Base-by-base conservation (phyloP, 2,329 filamentous ascomycete genomes). In the Mariannaea elegans region DNA sequence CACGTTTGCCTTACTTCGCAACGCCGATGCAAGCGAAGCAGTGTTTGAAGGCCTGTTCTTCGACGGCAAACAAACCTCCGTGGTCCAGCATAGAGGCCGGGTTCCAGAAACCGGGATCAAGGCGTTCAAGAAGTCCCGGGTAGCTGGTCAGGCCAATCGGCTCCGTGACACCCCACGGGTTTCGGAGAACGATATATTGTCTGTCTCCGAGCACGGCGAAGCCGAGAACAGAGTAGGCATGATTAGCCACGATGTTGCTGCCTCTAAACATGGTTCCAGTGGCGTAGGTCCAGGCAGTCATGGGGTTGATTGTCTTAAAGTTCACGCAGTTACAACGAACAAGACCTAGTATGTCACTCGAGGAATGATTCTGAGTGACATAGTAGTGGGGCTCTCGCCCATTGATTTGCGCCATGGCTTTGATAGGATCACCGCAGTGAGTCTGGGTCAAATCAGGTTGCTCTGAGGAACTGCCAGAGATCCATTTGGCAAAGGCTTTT, bases 401-500 rank as follows among this genome's bases (percentile, higher is more conserved):
- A 66, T 77, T 78, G 65, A 80, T 74, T 71, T 80, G 78, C 4
- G 76, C 77, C 77, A 80, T 79, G 48, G 77, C 76, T 71, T 80
- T 80, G 69, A 80, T 66, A 12, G 78, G 78, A 66, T 80, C 78
- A 62, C 78, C 78, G 59, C 72, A 71, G 70, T 74, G 71, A 5
- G 71, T 73, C 66, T 77, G 72, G 19, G 78, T 80, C 63, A 80
- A 73, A 63, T 81, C 78, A 14, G 79, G 75, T 56, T 73, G 74
- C 63, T 77, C 68, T 1, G 67, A 66, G 44, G 65, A 65, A 63
- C 59, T 59, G 18, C 63, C 62, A 10, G 70, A 74, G 62, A 80
- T 72, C 79, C 79, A 81, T 70, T 79, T 79, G 65, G 79, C 72
- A 56, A 81, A 81, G 13, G 79, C 79, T 75, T 81, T 81, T 72